Evolutionary conservation across 768 basidiomycete species (phyloP), one percentile per base, ranked within the genome.

Genomic region (Xerocomellus dryophilus): DNA sequence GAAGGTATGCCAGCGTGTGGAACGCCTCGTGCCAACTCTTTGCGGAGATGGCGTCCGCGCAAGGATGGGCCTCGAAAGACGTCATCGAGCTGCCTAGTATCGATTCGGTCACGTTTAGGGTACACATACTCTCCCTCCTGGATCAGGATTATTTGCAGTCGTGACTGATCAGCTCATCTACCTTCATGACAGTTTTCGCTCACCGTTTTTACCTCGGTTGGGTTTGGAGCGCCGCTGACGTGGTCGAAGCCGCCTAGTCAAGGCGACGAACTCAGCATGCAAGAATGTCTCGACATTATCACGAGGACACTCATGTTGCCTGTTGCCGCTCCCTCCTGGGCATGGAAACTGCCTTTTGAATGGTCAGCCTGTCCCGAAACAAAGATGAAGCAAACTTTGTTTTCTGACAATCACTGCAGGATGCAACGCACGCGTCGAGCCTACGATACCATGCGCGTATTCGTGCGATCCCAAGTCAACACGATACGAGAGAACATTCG

Each of bases 341-440:
- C 44, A 36, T 61, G 63, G 62, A 58, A 58, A 17, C 23, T 64
- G 4, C 62, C 62, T n/a, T 40, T 64, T 18, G 18, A 43, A 45
- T 43, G 62, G 61, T 63, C 36, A 38, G 49, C 32, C 21, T 11
- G 4, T 23, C 27, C 4, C 2, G 38, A 15, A 32, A 12, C 17
- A n/a, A 38, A 11, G 14, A 23, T 29, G 12, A 14, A 35, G 32
- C 17, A 39, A 17, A 25, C 0, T 1, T 5, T 4, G 25, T 42
- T 51, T 25, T 27, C 44, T 52, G 21, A 51, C 36, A 31, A n/a
- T 27, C 14, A 36, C 15, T 27, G 27, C 27, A 64, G 63, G 63
- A 10, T 64, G 8, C 59, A 35, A 41, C 59, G 14, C 21, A 61
- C 49, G 3, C 63, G 59, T 29, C 46, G 51, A 29, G 63, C 63